phyloP scores from a whole-genome alignment of 495 filamentous ascomycete species.

The Lasiosphaeria hispida region DNA sequence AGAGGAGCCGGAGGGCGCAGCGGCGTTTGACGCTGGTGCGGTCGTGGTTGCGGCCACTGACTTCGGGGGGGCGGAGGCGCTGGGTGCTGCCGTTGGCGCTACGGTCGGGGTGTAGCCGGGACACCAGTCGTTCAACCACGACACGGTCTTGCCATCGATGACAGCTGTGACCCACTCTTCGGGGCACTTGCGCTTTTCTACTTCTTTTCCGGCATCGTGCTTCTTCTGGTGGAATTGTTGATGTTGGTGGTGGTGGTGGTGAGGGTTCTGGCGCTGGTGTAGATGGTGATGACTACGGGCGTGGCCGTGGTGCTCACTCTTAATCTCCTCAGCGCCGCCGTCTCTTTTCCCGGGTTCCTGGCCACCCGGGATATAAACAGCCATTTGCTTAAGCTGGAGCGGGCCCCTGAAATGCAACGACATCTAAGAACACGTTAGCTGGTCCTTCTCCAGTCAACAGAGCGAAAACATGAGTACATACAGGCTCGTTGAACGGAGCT shows the following conservation, averaged over 20 bases:
- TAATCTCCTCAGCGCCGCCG: constrained; percentile 22
- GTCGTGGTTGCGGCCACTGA: too few species aligned
- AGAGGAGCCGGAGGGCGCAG: too few species aligned
- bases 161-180: constrained; percentile 50
- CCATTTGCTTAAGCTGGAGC: constrained; percentile 58
- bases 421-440: constrained; percentile 42
- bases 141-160: constrained; percentile 36
- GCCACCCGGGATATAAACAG: constrained; percentile 53
- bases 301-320: background rate
- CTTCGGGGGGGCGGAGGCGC: too few species aligned
- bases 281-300: background rate
- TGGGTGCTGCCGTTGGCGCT: too few species aligned
- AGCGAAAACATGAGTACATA: constrained; percentile 34
- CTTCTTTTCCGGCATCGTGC: constrained; percentile 5
- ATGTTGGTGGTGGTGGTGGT: background rate
- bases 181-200: constrained; percentile 16
- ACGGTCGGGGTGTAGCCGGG: too few species aligned
- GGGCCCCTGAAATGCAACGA: constrained; percentile 71
- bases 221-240: constrained; percentile 27
- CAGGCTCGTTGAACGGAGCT: constrained; percentile 65
- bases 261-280: background rate
- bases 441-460: background rate
- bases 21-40: too few species aligned
- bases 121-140: too few species aligned
- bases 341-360: constrained; percentile 26